These are phyloP conservation scores for Curvularia verruculosa DNA, from an alignment of 2,329 filamentous ascomycete genomes.

Conservation along the genomic window DNA sequence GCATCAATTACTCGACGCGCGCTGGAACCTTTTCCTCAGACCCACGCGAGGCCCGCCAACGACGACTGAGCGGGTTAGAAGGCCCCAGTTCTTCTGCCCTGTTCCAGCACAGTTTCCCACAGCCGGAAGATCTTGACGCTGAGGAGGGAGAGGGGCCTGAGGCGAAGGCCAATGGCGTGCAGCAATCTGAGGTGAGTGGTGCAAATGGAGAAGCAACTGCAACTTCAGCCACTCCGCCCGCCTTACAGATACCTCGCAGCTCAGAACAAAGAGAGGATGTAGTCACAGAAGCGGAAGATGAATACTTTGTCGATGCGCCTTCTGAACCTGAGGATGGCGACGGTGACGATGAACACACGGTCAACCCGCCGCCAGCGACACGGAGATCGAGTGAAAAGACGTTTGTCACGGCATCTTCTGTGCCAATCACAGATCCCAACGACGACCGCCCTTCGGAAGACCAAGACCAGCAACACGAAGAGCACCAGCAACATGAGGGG, in stretches of 20 bases:
- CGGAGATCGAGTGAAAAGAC: constrained; percentile 41
- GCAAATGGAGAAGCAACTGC: constrained; percentile 25
- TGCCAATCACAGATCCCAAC: constrained; percentile 17
- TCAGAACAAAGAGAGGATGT: constrained; percentile 34
- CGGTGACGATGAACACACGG: constrained; percentile 23
- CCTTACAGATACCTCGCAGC: constrained; percentile 39
- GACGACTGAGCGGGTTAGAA: constrained; percentile 51
- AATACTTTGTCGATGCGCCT: constrained; percentile 34
- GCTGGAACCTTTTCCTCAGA: constrained; percentile 60
- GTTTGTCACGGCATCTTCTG: constrained; percentile 42
- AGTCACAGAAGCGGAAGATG: constrained; percentile 5
- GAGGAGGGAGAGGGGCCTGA: constrained; percentile 25
- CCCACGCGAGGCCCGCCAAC: constrained; percentile 51
- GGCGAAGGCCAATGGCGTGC: constrained; percentile 16
- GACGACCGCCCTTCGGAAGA: constrained; percentile 10
- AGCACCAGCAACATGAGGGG: constrained; percentile 14
- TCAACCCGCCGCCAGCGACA: constrained; percentile 11
- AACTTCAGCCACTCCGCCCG: constrained; percentile 33
- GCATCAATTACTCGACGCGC: constrained; percentile 52
- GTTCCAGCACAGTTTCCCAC: constrained; percentile 52
- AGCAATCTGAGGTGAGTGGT: constrained; percentile 13
- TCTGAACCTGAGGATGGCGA: constrained; percentile 42
- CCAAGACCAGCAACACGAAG: constrained; percentile 13
- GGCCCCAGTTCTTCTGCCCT: constrained; percentile 48
- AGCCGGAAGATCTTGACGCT: constrained; percentile 46